Percentiles rank a stretch among this genome's conserved stretches.
Evolutionary conservation across 306 rosid genomes (phyloP).

Genomic region (apple (Malus domestica)): ASM211411v1 NC_041803.1:24547001-24547500

Average conservation of each 20-base stretch:
- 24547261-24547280: background rate
- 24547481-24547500: constrained; percentile 41
- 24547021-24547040: constrained; percentile 20
- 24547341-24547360: constrained; percentile 24
- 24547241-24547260: background rate
- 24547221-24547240: constrained; percentile 9
- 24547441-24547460: constrained; percentile 39
- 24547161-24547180: no score
- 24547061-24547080: background rate
- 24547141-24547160: background rate
- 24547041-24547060: constrained; percentile 34
- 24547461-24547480: constrained; percentile 13
- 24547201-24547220: constrained; percentile 12
- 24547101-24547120: background rate
- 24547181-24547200: background rate
- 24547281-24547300: constrained; percentile 39
- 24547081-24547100: background rate
- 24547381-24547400: constrained; percentile 12
- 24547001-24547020: constrained; percentile 15
- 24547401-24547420: constrained; percentile 25
- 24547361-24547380: constrained; percentile 19
- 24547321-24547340: constrained; percentile 38
- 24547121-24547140: background rate
- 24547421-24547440: constrained; percentile 11
- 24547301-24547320: constrained; percentile 41